Evolutionary conservation across 768 basidiomycete species (phyloP), one percentile per base, ranked within the genome.

Genomic region (Porphyrellus cyaneotinctus): DNA sequence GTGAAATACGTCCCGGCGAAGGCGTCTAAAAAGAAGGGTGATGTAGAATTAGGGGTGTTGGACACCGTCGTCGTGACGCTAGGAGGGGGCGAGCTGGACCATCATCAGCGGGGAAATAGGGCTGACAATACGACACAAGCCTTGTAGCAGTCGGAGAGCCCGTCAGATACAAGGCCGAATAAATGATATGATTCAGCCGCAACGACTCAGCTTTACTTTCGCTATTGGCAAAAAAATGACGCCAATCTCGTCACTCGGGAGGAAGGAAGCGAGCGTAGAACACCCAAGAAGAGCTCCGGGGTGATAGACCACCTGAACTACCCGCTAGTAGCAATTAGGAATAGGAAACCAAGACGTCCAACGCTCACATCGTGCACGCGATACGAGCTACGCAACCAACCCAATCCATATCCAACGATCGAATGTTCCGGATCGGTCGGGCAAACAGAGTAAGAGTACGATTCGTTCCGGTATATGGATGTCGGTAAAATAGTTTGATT

Each of bases 361-460:
- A 23, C 22, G 43, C 64, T 38, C 53, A 77, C 76, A 24, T 77
- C 71, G 47, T 76, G 73, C 0, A 73, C 77, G 2, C 61, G 64
- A 47, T 74, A 75, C 1, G 76, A 70, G 8, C 17, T 43, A 8
- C 73, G 65, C 36, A n/a, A 31, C 76, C 77, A 78, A 5, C 78
- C 78, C 59, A 75, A 57, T 3, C 73, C 75, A 55, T 78, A 79
- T 7, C 66, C 72, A 2, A 36, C 14, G 33, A 74, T 56, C 1
- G 75, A 74, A 0, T 56, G n/a, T 17, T 59, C 58, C 1, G 60
- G 46, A 33, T 58, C 22, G 6, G 8, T 6, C 1, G 61, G 50
- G 14, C 58, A 7, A 32, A 78, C 52, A 0, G 67, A 49, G 38
- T 69, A 69, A 6, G 72, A 65, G 6, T 67, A 59, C 0, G 75